Evolutionary conservation across 2,329 filamentous ascomycete species (phyloP), one percentile per base, ranked within the genome.

Genomic region (Eurotiales sp.): DNA sequence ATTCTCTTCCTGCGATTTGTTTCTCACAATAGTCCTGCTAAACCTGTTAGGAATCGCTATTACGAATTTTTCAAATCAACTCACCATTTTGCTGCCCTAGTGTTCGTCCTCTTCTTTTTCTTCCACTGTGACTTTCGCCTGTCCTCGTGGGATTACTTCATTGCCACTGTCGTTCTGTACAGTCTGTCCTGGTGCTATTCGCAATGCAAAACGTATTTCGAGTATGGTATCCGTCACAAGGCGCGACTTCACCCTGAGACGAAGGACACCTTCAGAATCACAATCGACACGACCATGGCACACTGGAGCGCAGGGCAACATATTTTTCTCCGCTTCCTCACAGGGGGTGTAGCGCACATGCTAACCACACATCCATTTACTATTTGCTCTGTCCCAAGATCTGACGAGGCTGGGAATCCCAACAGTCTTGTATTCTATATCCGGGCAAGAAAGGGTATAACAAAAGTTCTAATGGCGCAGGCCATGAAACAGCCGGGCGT

Each of bases 361-460:
- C 65, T 86, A 2, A 80, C 85, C 58, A 78, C 77, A 21, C 83
- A 87, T 56, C 84, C 83, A 0, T 86, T 86, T 59, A 85, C 82
- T 1, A 81, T 86, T 53, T 70, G 78, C 1, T 81, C 78, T 1
- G 71, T 76, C 1, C 68, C 69, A 21, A 75, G 75, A 14, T 41
- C 71, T 3, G 70, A 77, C 50, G 59, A 78, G 2, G 76, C 76
- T 0, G 64, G 73, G 0, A 79, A 82, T 51, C 79, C 80, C 0
- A 66, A 64, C 6, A 71, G 77, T 40, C 65, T 83, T 3, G 66
- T 77, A 3, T 82, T 84, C 59, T 81, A 79, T 56, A 70, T 83
- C 22, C 72, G 75, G 6, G 73, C 73, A 0, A 72, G 73, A 12
- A 60, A 69, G 0, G 80, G 81, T 0, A 55, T 83, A 8, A 84